These are phyloP conservation scores for Grigorovia humatica DNA, from an alignment of 805 yeast genomes.

Conservation along the genomic window DNA sequence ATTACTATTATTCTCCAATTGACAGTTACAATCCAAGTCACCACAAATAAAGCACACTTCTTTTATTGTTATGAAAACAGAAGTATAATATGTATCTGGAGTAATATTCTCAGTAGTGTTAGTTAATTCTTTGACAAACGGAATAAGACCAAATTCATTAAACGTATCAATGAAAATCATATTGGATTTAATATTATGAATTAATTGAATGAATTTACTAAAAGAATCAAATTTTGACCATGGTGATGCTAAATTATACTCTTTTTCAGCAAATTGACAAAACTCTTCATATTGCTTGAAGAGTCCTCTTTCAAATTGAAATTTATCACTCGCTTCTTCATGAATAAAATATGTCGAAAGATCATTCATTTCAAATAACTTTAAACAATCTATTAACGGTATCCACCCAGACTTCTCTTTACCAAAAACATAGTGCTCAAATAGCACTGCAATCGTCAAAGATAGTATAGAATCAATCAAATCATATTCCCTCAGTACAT, in stretches of 20 bases:
- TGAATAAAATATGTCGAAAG: neutral
- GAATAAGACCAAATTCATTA: slow-evolving; percentile 70
- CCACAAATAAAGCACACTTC: slow-evolving; percentile 3
- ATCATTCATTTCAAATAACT: neutral
- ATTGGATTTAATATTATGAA: slow-evolving; percentile 52
- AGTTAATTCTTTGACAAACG: slow-evolving; percentile 80
- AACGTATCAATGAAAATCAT: slow-evolving; percentile 73
- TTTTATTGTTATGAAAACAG: neutral
- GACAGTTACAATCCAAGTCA: neutral
- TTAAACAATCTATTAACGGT: neutral
- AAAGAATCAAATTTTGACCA: slow-evolving; percentile 18
- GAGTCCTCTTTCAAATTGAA: neutral
- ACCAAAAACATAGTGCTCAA: neutral
- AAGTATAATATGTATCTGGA: neutral
- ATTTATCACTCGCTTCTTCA: neutral
- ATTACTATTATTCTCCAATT: slow-evolving; percentile 9
- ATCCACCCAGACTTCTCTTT: neutral
- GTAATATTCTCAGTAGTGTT: slow-evolving; percentile 17
- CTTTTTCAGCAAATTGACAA: slow-evolving; percentile 18
- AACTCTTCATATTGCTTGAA: neutral
- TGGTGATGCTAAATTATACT: slow-evolving; percentile 23
- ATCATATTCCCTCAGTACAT: neutral
- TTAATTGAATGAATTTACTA: slow-evolving; percentile 37
- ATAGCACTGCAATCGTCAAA: neutral
- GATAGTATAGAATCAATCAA: neutral